Evolutionary conservation across 2,329 filamentous ascomycete genomes (phyloP), one percentile per base, ranked within the genome.

Genomic region (Dactylellina drechsleri): DNA sequence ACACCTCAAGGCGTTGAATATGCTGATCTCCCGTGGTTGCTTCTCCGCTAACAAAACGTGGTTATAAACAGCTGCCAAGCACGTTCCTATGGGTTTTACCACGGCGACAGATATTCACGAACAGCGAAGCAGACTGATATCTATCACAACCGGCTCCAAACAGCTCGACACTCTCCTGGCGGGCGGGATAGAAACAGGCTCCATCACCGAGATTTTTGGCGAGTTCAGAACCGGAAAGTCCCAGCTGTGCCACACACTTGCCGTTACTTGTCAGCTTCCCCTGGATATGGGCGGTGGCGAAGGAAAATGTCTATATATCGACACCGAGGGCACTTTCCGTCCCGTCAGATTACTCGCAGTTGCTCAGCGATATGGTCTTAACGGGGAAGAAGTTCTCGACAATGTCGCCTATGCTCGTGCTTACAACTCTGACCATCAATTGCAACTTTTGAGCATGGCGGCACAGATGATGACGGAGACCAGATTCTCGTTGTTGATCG

Each of bases 401-500:
- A 99, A 99, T 79, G 93, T 99, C 67, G 96, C 96, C 2, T 99
- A 99, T 82, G 96, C 96, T 58, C 90, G 95, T 74, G 95, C 95
- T 8, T 99, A 99, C 85, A 99, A 99, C 82, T 98, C 94, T 0
- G 95, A 99, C 78, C 95, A 99, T 82, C 95, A 99, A 82, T 87
- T 99, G 59, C 92, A 97, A 81, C 86, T 99, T 6, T 88, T 99
- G 76, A 95, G 95, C 80, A 94, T 98, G 82, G 96, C 95, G 2
- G 91, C 95, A 1, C 89, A 93, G 76, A 99, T 99, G 95, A 99
- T 99, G 96, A 97, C 93, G 70, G 96, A 99, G 84, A 99, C 95
- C 0, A 89, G 95, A 2, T 99, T 99, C 82, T 98, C 95, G 2
- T 87, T 99, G 7, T 88, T 99, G 58, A 89, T 99, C 57, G 95